Base-by-base conservation (phyloP, 1,139 yeast genomes). In the Taphrina flavorubra region DNA sequence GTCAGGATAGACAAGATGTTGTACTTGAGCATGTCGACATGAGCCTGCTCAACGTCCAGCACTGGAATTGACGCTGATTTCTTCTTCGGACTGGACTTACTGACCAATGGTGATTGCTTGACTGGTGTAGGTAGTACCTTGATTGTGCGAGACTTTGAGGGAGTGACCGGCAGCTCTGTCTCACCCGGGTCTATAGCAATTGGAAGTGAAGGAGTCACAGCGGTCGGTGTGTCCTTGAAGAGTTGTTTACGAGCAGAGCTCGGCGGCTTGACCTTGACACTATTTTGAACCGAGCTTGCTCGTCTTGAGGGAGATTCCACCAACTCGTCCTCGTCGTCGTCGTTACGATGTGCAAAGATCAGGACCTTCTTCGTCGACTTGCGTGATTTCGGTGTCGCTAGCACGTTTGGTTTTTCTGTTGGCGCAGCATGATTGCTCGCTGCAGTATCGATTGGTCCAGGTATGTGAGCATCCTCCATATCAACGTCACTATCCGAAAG, bases 221-320 rank as follows among this genome's bases (percentile, higher is more conserved):
- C 37, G n/a, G 8, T 16, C 42, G 13, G 14, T 1, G 16, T 36
- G 1, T 34, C 14, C 10, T 10, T 53, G 42, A 53, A 53, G 7
- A 53, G 14, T n/a, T 34, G 39, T 39, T 39, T 56, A 13, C 46
- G 36, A 14, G 39, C 60, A 10, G 47, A 56, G 14, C 39, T 13
- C 36, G 2, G 39, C 13, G 46, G n/a, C 13, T 39, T 6, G 36
- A 40, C 42, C 36, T 37, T 37, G 57, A 53, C 20, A 20, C 25
- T 53, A 13, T 36, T 37, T 5, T 34, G 57, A 11, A 49, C 6
- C 7, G 55, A 18, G 25, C 42, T 34, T 11, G 60, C 42, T 8
- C 53, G 53, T 20, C 31, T 49, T 11, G 60, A 56, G 36, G 60
- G 60, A 1, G 60, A 56, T 11, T 37, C 60, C 6, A 20, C 36